Evolutionary conservation across 305 asterid genomes (phyloP).

Genomic region (Euphrasia arctica): DNA sequence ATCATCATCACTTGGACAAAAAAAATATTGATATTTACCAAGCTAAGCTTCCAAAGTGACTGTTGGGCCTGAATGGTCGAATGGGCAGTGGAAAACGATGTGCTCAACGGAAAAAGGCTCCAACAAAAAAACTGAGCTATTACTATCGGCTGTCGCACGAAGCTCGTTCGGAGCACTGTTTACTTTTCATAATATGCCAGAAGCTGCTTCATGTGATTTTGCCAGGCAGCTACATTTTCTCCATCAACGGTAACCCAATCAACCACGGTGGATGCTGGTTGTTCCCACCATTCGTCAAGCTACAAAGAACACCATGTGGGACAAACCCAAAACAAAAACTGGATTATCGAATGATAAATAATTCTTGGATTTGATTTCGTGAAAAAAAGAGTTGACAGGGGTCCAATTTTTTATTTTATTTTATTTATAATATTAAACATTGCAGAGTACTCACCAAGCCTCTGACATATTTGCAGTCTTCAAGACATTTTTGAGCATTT

Average conservation of each 20-base stretch:
- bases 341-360: neutral
- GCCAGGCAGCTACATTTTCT: slow-evolving; percentile 92
- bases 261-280: slow-evolving; percentile 91
- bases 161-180: slow-evolving; percentile 26
- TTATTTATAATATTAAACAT: neutral
- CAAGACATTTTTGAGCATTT: slow-evolving; percentile 82
- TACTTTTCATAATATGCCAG: slow-evolving; percentile 82
- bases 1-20: neutral
- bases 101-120: slow-evolving; percentile 6
- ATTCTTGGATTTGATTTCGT: neutral
- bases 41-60: neutral
- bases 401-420: neutral
- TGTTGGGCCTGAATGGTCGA: neutral
- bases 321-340: neutral
- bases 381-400: too few species aligned
- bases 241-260: slow-evolving; percentile 98
- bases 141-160: slow-evolving; percentile 10
- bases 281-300: slow-evolving; percentile 99
- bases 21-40: neutral
- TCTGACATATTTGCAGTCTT: slow-evolving; percentile 85
- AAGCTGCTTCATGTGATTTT: slow-evolving; percentile 93
- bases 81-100: slow-evolving; percentile 2
- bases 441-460: slow-evolving; percentile 74
- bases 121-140: slow-evolving; percentile 6
- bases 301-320: slow-evolving; percentile 28